Evolutionary conservation across 2,329 filamentous ascomycete genomes (phyloP), one percentile per base, ranked within the genome.

Genomic region (Diaporthe amygdali): DNA sequence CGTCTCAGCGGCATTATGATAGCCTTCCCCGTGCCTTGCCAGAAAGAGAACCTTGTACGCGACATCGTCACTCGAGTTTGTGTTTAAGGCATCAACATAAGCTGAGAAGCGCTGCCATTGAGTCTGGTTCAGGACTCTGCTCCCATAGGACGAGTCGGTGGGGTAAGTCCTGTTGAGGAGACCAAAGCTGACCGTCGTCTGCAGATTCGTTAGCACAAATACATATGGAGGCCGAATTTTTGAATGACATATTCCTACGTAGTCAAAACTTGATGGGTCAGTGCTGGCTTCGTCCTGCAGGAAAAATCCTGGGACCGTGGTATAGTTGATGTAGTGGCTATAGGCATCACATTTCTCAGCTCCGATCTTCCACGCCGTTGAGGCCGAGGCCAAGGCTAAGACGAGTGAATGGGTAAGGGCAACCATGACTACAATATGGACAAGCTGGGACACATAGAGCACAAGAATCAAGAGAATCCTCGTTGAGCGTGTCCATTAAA

Each of bases 11-110:
- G 85, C 85, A 74, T 90, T 91, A 74, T 90, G 88, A 75, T 83
- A 89, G 15, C 92, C 92, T 79, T 94, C 87, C 27, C 92, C 92
- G 77, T 94, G 92, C 47, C 92, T 89, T 3, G 89, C 91, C 79
- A 93, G 84, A 79, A 91, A 91, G 37, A 94, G 78, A 12, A 94
- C 84, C 76, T 92, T 91, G 82, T 93, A 94, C 37, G 84, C 81
- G 17, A 86, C 85, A 61, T 83, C 84, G 12, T 79, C 78, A n/a
- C 80, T 80, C 15, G 74, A 74, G 5, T 84, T 78, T 4, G 78
- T 76, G 81, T 91, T 91, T 46, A 93, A 78, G 30, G 83, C 81
- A 25, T 83, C 76, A 34, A 93, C 85, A 76, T 90, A 90, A 72
- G 86, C 79, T 51, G 83, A 82, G 71, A 93, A 91, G n/a, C 88